phyloP scores from a whole-genome alignment of 305 asterid species.

The Stenogyne calaminthoides region DNA sequence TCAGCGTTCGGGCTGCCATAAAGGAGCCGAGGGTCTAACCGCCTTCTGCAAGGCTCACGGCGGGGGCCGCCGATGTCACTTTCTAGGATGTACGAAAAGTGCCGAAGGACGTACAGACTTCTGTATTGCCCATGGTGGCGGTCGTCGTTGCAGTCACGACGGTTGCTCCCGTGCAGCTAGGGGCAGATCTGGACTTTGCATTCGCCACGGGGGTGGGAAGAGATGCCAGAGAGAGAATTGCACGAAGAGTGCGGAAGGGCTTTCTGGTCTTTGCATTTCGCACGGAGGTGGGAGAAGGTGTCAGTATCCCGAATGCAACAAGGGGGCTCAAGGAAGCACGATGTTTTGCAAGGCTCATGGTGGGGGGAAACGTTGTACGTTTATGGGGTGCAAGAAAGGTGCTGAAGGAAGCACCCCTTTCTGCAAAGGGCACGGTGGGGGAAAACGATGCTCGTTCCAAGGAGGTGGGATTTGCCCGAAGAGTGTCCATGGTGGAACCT shows the following conservation, averaged over 20 bases:
- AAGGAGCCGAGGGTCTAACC: constrained; percentile 97
- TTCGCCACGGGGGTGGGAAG: constrained; percentile 97
- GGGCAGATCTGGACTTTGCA: constrained; percentile 91
- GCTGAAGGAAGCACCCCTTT: constrained; percentile 97
- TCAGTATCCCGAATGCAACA: constrained; percentile 65
- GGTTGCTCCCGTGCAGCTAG: constrained; percentile 86
- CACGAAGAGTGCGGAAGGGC: constrained; percentile 93
- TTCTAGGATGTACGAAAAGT: constrained; percentile 88
- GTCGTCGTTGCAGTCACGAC: constrained; percentile 76
- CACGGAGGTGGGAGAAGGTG: constrained; percentile 99
- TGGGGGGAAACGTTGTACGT: constrained; percentile 89
- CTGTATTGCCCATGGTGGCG: constrained; percentile 97
- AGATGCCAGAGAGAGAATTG: constrained; percentile 86
- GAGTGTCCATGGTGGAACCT: constrained; percentile 98
- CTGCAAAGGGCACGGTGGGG: constrained; percentile 98
- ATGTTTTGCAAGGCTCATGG: constrained; percentile 96
- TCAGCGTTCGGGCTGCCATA: constrained; percentile 79
- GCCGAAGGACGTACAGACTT: constrained; percentile 93
- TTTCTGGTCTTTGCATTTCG: constrained; percentile 94
- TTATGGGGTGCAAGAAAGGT: constrained; percentile 79
- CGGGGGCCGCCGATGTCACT: constrained; percentile 93
- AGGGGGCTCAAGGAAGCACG: constrained; percentile 98
- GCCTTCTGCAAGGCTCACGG: constrained; percentile 99
- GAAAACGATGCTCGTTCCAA: constrained; percentile 82
- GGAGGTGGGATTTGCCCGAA: constrained; percentile 89